phyloP scores from a whole-genome alignment of 352 stramenopile genomes.

The Lagenidium giganteum region DNA sequence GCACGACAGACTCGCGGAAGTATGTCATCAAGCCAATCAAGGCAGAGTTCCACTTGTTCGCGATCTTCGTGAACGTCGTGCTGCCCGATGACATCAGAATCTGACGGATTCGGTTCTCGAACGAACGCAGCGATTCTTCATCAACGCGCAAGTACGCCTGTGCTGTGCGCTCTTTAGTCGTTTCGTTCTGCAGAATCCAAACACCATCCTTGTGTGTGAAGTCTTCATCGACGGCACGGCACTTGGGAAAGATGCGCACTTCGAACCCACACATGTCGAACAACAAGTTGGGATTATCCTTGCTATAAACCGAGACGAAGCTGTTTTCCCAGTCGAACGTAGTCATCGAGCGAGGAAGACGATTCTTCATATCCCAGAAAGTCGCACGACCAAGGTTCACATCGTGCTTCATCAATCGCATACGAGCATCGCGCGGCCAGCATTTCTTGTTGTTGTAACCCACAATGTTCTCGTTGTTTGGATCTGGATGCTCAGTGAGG shows the following conservation, averaged over 20 bases:
- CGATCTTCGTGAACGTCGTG: conserved; percentile 99
- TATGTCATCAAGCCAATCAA: conserved; percentile 99
- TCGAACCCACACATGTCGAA: conserved; percentile 99
- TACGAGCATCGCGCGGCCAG: conserved; percentile 98
- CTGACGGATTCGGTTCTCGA: conserved; percentile 99
- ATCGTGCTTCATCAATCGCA: conserved; percentile 99
- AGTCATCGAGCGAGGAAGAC: conserved; percentile 96
- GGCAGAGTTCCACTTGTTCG: conserved; percentile 98
- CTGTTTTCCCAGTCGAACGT: conserved; percentile 99
- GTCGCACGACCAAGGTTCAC: conserved; percentile 99
- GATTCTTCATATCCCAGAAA: conserved; percentile 99
- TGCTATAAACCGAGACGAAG: conserved; percentile 99
- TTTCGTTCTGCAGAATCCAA: conserved; percentile 99
- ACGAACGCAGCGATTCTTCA: conserved; percentile 93
- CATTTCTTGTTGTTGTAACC: conserved; percentile 99
- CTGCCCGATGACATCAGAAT: conserved; percentile 99
- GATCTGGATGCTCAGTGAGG: conserved; percentile 99
- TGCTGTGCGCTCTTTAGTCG: conserved; percentile 99
- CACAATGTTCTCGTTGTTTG: conserved; percentile 99
- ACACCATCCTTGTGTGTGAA: conserved; percentile 98
- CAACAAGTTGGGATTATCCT: conserved; percentile 99
- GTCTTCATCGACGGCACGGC: conserved; percentile 85
- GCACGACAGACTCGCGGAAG: conserved; percentile 98
- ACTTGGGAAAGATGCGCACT: conserved; percentile 93
- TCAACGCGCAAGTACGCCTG: conserved; percentile 97